These are phyloP conservation scores for Murraya koenigii DNA, from an alignment of 345 rosid genomes.

Conservation along the genomic window DNA sequence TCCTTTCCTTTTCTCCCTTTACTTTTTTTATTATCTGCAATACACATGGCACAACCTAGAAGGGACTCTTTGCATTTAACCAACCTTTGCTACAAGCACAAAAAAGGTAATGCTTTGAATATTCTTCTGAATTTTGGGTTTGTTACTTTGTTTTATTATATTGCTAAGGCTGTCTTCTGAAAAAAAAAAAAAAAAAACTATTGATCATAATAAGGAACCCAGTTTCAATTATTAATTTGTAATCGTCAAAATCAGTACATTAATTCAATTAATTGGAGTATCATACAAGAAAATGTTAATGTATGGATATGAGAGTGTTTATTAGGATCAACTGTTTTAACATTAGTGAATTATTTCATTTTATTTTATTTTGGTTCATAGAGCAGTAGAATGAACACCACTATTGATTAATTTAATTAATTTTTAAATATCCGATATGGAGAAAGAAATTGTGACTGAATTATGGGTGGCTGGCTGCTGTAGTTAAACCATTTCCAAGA, in stretches of 20 bases:
- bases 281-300: neutral
- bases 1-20: neutral
- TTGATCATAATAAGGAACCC: neutral
- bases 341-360: neutral
- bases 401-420: neutral
- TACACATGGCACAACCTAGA: conserved; percentile 16
- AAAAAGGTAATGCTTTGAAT: conserved; percentile 17
- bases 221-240: neutral
- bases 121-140: conserved; percentile 17
- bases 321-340: neutral
- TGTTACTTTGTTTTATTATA: conserved; percentile 5
- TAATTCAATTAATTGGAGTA: neutral
- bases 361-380: neutral
- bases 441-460: neutral
- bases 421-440: too few relatives aligned
- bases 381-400: neutral
- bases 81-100: neutral
- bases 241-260: neutral
- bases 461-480: neutral
- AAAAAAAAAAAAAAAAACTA: neutral
- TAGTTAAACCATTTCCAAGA: neutral
- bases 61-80: conserved; percentile 11
- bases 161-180: neutral
- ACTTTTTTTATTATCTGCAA: conserved; percentile 4
- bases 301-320: neutral